Base-by-base conservation (phyloP, 768 basidiomycete genomes). In the Russula brevipes region DNA sequence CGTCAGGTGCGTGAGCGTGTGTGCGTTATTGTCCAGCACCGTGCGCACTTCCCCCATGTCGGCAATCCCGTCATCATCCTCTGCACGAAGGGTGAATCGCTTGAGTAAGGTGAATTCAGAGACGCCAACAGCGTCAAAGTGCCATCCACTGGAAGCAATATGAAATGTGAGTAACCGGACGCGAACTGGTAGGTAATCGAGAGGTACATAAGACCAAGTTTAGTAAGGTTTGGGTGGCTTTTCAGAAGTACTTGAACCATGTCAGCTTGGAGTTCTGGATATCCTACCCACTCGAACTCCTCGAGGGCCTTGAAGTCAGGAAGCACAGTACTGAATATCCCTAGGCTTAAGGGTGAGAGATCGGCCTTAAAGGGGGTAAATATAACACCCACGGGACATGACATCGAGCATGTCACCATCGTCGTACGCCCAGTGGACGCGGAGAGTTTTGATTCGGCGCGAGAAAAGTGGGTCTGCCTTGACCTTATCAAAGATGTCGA, bases 271-370 rank as follows among this genome's bases (percentile, higher is more conserved):
- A 88, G 75, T 69, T 88, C 86, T 1, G 86, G 86, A 68, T 87
- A 87, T 5, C 86, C 86, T n/a, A 87, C 87, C 86, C 86, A 88
- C 72, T 88, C 86, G 68, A 87, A 86, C 64, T 86, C 85, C 12
- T 76, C 70, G 11, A 88, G 74, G 8, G 80, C 79, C 61, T 76
- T 84, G 73, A 87, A 87, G 47, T 83, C 82, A 1, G 85, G 85
- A 14, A 88, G 76, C 2, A 85, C 80, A 9, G 81, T 83, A 59
- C 81, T 81, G 72, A 87, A 85, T 50, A 86, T 82, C 16, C 84
- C 82, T 85, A 10, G 5, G 74, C 68, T 11, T 5, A 79, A 77
- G 59, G 75, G 82, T 73, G 86, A 86, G 47, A 81, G 80, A 4
- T 82, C 7, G 86, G 74, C 2, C 83, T 79, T 16, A 79, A 81